Evolutionary conservation across 495 filamentous ascomycete species (phyloP), one percentile per base, ranked within the genome.

Genomic region (Penicilliopsis zonata): DNA sequence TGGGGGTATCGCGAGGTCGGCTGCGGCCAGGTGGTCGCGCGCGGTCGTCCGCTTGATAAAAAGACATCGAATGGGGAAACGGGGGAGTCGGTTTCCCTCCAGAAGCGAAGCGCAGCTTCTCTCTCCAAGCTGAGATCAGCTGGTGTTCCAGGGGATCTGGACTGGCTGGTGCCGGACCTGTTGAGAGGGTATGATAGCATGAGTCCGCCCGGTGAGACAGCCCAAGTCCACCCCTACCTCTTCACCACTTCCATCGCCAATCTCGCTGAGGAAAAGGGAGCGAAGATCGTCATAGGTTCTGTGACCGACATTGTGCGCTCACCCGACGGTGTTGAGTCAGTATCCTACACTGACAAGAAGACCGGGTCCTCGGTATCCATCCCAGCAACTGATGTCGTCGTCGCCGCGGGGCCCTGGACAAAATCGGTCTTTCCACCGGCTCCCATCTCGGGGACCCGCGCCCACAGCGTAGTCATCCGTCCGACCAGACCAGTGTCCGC

Each of bases 381-480:
- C 28, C 63, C 70, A 9, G 83, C 87, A 9, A 90, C 85, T 7
- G 83, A 85, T 46, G 69, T 93, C 2, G 64, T 96, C 17, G 59
- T 98, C 15, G 65, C 86, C 6, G 86, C 90, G 8, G 90, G 90
- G 0, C 90, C 90, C 2, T 98, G 90, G 90, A 94, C 87, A 0
- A 66, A 64, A 16, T 63, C 57, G 3, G 53, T 98, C 1, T 73
- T 82, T 24, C 82, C 90, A 2, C 59, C 67, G 12, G 75, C 82
- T 5, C 85, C 84, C 2, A 83, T 98, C 37, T 70, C 78, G 24
- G 81, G 78, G 1, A 65, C 87, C 28, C 71, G 92, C 23, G 90
- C 90, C 0, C 92, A 96, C 57, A 87, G 80, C 53, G 83, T 98
- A 15, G 83, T 87, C 7, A 92, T 92, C 38, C 67, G 72, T 9